These are phyloP conservation scores for Aspergillus sp. DNA, from an alignment of 2,329 filamentous ascomycete species.

Conservation along the genomic window DNA sequence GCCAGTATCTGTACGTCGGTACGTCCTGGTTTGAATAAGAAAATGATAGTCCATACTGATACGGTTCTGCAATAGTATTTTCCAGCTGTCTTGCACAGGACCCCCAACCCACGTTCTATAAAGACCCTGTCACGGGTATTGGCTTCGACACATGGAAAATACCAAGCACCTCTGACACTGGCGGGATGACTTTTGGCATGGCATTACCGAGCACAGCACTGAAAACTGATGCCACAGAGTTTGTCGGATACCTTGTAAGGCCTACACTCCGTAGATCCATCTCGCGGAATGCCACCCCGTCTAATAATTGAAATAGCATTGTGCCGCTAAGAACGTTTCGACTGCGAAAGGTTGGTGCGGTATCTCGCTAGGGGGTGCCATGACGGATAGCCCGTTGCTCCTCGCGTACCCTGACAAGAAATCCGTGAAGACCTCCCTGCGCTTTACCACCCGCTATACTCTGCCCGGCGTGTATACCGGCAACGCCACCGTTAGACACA, in stretches of 20 bases:
- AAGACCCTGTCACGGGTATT: neutral
- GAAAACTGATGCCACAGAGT: conserved; percentile 3
- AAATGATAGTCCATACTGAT: neutral
- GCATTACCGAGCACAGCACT: conserved; percentile 1
- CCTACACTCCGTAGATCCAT: neutral
- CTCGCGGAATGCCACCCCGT: neutral
- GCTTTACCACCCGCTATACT: conserved; percentile 41
- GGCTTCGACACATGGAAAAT: neutral
- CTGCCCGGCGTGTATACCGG: conserved; percentile 53
- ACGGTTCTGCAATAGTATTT: neutral
- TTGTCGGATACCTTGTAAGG: conserved; percentile 4
- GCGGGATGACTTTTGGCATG: conserved; percentile 4
- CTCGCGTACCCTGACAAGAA: neutral
- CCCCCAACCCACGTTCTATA: neutral
- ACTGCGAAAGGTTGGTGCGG: conserved; percentile 3
- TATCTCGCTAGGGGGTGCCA: conserved; percentile 2
- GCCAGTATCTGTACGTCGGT: neutral
- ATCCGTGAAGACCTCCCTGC: neutral
- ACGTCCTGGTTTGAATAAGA: neutral
- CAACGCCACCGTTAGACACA: conserved; percentile 52
- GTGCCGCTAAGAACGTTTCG: neutral
- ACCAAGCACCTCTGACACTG: neutral
- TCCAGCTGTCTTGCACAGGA: neutral
- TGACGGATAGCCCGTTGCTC: conserved; percentile 1
- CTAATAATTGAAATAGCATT: neutral